These are phyloP conservation scores for Aspergillus novoparasiticus DNA, from an alignment of 2,329 filamentous ascomycete species.

Conservation along the genomic window DNA sequence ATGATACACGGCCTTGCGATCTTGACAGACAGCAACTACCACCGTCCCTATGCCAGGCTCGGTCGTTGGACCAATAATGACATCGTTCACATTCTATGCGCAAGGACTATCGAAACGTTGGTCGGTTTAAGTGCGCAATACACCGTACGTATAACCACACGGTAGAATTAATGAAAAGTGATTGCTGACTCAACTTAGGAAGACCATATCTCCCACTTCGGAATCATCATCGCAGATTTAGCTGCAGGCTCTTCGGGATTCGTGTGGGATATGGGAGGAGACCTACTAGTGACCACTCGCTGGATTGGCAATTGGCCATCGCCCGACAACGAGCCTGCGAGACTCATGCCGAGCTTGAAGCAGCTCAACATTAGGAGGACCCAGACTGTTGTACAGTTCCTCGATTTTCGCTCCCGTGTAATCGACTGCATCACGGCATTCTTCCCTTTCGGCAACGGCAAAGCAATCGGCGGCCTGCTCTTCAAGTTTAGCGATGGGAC, in stretches of 20 bases:
- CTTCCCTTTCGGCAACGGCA: neutral
- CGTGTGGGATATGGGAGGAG: neutral
- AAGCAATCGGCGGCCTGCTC: neutral
- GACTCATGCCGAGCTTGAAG: neutral
- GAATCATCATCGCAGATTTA: neutral
- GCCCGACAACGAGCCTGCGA: neutral
- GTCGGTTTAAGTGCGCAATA: neutral
- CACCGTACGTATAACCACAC: neutral
- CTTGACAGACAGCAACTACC: neutral
- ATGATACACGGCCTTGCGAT: neutral
- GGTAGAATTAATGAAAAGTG: neutral
- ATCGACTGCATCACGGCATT: neutral
- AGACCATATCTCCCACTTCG: neutral
- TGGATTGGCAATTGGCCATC: neutral
- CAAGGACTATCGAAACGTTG: neutral
- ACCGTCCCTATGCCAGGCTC: neutral
- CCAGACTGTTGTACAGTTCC: neutral
- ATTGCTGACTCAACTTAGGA: neutral
- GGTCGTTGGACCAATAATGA: neutral
- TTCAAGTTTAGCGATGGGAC: neutral
- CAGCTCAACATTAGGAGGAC: neutral
- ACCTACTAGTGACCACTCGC: neutral
- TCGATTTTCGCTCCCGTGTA: neutral
- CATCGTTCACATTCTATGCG: neutral
- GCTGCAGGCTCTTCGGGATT: neutral